Base-by-base conservation (phyloP, 495 filamentous ascomycete species). In the Peziza echinospora region DNA sequence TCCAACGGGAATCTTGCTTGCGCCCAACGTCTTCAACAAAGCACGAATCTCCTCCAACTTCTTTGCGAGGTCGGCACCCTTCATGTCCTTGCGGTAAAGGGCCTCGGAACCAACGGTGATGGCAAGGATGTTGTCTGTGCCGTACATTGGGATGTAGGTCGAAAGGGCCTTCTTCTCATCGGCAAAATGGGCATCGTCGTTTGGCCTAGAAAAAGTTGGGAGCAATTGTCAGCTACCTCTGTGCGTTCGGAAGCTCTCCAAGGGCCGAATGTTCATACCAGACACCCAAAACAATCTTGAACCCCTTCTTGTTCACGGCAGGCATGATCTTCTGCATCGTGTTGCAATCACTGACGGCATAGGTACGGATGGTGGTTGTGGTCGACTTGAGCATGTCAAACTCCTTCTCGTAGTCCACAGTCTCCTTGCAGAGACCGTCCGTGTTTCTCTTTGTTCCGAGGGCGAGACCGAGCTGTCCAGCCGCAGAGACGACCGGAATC, bases 91-190 rank as follows among this genome's bases (percentile, higher is more conserved):
- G 34, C 82, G 76, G 67, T 86, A 87, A 25, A 87, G 65, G 24
- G 69, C 66, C 65, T 87, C 82, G 19, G 77, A 82, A 24, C 81
- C 82, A 44, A 85, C 79, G 9, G 82, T 87, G 52, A 84, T 72
- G 47, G 75, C 80, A 59, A 80, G 73, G 51, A 87, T 68, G 28
- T 69, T 63, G 49, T 73, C 69, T 51, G 65, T 64, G 41, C 55
- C 58, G 60, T 75, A 67, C 49, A 64, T 59, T 10, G 64, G 65
- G 30, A 77, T 59, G 30, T 70, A 66, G 51, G 67, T 65, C 19
- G 61, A 53, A 22, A 82, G 63, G 11, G 78, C 73, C 3, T 62
- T 60, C 55, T 71, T 74, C 59, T 83, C 82, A 25, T 66, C 61
- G 23, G 66, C 54, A 66, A 76, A 83, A 46, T 76, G 73, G 17